These are phyloP conservation scores for Populus hybrid DNA, from an alignment of 441 rosid genomes.

Conservation along the genomic window DNA sequence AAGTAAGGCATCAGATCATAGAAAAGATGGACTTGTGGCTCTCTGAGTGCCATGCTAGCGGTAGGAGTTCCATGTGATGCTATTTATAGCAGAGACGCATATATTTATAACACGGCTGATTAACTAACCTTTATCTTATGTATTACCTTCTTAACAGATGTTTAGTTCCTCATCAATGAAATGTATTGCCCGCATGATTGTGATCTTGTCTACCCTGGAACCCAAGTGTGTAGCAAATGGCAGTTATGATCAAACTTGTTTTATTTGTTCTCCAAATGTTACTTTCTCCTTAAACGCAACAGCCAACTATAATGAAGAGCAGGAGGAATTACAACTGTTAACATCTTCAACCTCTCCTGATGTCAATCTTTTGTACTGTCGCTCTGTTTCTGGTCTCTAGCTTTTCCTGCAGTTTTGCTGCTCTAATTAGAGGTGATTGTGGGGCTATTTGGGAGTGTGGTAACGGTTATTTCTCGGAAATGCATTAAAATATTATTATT, in stretches of 20 bases:
- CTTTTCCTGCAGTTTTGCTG: too few relatives aligned
- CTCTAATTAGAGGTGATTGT: too few relatives aligned
- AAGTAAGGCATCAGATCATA: slow-evolving; percentile 68
- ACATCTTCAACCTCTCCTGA: too few relatives aligned
- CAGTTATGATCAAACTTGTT: background rate
- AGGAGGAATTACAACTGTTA: too few relatives aligned
- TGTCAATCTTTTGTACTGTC: too few relatives aligned
- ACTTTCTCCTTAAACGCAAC: background rate
- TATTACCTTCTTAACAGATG: slow-evolving; percentile 22
- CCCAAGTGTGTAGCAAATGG: background rate
- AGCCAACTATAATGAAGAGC: background rate
- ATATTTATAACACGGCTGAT: background rate
- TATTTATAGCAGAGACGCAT: background rate
- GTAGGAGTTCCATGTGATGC: slow-evolving; percentile 43
- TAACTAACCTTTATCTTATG: slow-evolving; percentile 16
- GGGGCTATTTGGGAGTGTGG: too few relatives aligned
- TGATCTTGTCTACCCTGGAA: background rate
- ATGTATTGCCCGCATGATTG: slow-evolving; percentile 8
- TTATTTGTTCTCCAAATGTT: background rate
- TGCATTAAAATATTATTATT: too few relatives aligned
- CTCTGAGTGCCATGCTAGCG: slow-evolving; percentile 55
- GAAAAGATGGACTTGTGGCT: slow-evolving; percentile 90
- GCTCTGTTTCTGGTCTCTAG: too few relatives aligned
- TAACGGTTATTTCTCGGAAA: too few relatives aligned
- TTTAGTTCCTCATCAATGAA: slow-evolving; percentile 15